Evolutionary conservation across 1,284 basidiomycete genomes (phyloP), one percentile per base, ranked within the genome.

Genomic region (Cryptococcus sp.): DNA sequence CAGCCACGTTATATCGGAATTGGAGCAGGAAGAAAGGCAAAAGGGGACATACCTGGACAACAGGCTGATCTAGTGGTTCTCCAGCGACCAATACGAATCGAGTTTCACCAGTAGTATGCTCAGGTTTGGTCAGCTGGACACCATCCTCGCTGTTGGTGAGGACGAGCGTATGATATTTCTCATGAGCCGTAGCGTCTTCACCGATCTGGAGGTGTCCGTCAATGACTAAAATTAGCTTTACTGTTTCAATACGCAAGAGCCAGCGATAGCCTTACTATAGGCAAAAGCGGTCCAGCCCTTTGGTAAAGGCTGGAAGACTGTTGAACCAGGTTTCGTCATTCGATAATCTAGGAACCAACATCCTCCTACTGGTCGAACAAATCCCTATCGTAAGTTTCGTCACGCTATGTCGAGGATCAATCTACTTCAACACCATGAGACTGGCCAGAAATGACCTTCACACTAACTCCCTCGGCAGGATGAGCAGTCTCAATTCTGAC

Each of bases 301-400:
- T 80, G 92, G 91, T 42, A 98, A 79, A 4, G 85, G 81, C 69
- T 96, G 92, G 78, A 90, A 96, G 18, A 91, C 80, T 16, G 75
- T 78, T n/a, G 79, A 78, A 3, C 82, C 83, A 21, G 84, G 80
- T 53, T 80, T 80, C 49, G 80, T 78, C 69, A 94, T 85, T 53
- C 78, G 82, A 54, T 88, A 77, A 70, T 96, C 91, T 77, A 94
- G 85, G 74, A 85, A 97, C 87, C 90, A 92, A 73, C 91, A 93
- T 2, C 91, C 91, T 14, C 91, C 92, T 3, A 93, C 82, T 0
- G 90, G 87, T 48, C 86, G 79, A 24, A 98, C 91, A 18, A 91
- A 91, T 2, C 89, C 92, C 67, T 86, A 49, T 36, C 21, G 18
- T 22, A 49, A 43, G 25, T 53, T 16, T 19, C 7, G 7, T 39